A percentile compares a stretch with the other conserved stretches of the same genome.
Conservation (phyloP, 2,329 filamentous ascomycete genomes). For the Furcasterigmium sp. region DNA sequence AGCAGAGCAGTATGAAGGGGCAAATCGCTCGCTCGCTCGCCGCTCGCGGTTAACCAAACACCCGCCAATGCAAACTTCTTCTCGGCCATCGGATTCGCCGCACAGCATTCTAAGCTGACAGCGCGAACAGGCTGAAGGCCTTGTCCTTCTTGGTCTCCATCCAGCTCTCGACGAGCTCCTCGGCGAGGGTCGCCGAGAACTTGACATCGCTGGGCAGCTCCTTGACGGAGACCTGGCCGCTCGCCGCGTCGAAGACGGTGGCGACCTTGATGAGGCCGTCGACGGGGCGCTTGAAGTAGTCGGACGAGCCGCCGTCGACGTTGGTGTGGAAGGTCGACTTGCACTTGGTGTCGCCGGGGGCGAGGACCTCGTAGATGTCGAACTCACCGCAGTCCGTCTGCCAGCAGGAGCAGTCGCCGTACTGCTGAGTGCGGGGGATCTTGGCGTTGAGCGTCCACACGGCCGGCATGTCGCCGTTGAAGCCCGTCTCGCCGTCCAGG, state of each 20-base stretch:
- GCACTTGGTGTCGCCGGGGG: slow-evolving; percentile 56
- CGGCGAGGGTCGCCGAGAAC: slow-evolving; percentile 32
- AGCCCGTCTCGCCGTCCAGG: slow-evolving; percentile 42
- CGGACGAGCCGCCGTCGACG: slow-evolving; percentile 58
- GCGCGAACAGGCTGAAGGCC: slow-evolving; percentile 11
- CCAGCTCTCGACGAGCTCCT: slow-evolving; percentile 30
- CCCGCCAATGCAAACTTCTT: too few relatives aligned
- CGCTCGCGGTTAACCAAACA: too few relatives aligned
- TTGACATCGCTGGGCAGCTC: slow-evolving; percentile 35
- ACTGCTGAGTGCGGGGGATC: slow-evolving; percentile 67
- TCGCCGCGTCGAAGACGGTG: slow-evolving; percentile 51
- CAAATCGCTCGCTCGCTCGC: too few relatives aligned
- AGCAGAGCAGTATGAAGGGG: too few relatives aligned
- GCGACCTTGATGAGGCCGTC: slow-evolving; percentile 57
- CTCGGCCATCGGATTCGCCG: too few relatives aligned
- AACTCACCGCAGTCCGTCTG: slow-evolving; percentile 64
- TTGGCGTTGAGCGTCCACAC: slow-evolving; percentile 72
- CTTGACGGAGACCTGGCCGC: slow-evolving; percentile 51
- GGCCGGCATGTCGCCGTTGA: slow-evolving; percentile 64
- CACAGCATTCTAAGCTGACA: slow-evolving; percentile 3
- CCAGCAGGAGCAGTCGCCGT: slow-evolving; percentile 71
- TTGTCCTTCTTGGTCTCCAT: slow-evolving; percentile 11
- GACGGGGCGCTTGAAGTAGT: slow-evolving; percentile 66
- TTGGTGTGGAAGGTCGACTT: slow-evolving; percentile 68
- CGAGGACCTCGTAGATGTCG: slow-evolving; percentile 69